A percentile compares a stretch with the other conserved stretches of the same genome.
Conservation (phyloP, 1,284 basidiomycete species). For the Gymnopus androsaceus region DNA sequence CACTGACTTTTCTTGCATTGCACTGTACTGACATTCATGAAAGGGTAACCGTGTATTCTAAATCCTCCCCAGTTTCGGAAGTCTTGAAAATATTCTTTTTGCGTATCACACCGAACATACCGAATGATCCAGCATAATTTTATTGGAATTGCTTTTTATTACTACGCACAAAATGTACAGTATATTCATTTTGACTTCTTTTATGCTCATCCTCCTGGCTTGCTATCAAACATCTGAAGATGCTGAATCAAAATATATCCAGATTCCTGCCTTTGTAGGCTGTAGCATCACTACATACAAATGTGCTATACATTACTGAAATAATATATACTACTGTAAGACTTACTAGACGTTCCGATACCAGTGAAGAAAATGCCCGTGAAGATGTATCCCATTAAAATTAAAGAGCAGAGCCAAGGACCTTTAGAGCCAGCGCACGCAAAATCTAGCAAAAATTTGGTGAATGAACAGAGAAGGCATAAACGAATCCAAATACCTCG, state of each 20-base stretch:
- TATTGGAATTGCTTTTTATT: conserved; percentile 9
- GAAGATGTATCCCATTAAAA: conserved; percentile 27
- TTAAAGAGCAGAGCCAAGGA: conserved; percentile 67
- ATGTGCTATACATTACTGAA: not conserved
- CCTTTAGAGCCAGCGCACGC: conserved; percentile 85
- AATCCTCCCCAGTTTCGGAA: not conserved
- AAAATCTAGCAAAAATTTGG: conserved; percentile 63
- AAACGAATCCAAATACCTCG: conserved; percentile 56
- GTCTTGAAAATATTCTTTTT: not conserved
- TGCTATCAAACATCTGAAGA: too few relatives aligned
- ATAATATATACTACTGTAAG: not conserved
- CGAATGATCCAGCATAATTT: not conserved
- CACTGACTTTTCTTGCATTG: conserved; percentile 34
- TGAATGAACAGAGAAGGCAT: conserved; percentile 11
- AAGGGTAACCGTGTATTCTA: conserved; percentile 1
- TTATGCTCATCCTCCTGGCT: not conserved
- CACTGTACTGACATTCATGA: not conserved
- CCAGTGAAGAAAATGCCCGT: too few relatives aligned
- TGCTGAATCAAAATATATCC: too few relatives aligned
- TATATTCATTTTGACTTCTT: not conserved
- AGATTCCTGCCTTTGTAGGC: too few relatives aligned
- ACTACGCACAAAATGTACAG: conserved; percentile 8
- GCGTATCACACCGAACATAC: not conserved
- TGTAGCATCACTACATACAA: not conserved
- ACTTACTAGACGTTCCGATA: too few relatives aligned